These are phyloP conservation scores for Elsinoe ampelina DNA, from an alignment of 2,329 filamentous ascomycete species.

Conservation along the genomic window DNA sequence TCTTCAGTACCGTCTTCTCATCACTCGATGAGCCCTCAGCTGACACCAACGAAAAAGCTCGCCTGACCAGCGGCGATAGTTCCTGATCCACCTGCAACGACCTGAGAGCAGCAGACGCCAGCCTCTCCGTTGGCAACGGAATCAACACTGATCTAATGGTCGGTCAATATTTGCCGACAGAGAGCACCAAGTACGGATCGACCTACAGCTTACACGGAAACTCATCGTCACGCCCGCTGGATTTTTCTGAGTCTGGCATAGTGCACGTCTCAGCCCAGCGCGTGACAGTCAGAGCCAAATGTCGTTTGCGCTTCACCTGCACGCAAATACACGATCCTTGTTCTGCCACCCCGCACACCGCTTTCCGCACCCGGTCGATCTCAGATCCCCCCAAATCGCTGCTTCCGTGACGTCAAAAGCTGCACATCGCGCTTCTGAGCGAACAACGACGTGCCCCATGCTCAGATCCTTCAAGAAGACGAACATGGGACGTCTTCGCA, in stretches of 20 bases:
- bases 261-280: neutral
- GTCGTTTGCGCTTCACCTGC: too few species aligned
- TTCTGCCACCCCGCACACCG: neutral
- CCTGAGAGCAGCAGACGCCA: conserved; percentile 65
- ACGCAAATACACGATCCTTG: neutral
- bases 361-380: neutral
- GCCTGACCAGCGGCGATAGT: conserved; percentile 71
- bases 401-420: too few species aligned
- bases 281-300: neutral
- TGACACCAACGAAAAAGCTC: conserved; percentile 52
- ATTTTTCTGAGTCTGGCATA: conserved; percentile 4
- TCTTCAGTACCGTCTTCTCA: conserved; percentile 51
- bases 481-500: neutral
- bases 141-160: conserved; percentile 57
- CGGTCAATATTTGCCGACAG: neutral
- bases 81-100: conserved; percentile 80
- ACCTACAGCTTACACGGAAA: conserved; percentile 34
- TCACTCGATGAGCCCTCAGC: conserved; percentile 18
- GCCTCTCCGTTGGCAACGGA: conserved; percentile 70
- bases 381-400: neutral
- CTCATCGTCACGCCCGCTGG: conserved; percentile 16
- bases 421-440: too few species aligned
- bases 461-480: neutral
- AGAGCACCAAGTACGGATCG: neutral
- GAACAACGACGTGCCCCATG: too few species aligned